Evolutionary conservation across 2,329 filamentous ascomycete genomes (phyloP).

Genomic region (Metarhizium sp.): DNA sequence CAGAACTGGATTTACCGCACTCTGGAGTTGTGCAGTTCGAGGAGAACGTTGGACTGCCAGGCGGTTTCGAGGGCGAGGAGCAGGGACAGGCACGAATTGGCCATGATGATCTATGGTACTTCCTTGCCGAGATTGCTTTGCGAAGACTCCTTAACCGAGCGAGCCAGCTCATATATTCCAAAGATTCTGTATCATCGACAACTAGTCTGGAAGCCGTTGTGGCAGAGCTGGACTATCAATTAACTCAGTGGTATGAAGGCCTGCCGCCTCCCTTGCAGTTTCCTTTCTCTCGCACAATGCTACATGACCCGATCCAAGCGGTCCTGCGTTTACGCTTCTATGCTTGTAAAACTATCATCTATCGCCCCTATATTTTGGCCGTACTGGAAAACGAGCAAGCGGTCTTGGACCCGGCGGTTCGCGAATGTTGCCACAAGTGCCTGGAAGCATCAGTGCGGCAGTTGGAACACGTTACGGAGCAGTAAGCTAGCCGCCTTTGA

Average conservation of each 20-base stretch:
- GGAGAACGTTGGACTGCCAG: slow-evolving; percentile 68
- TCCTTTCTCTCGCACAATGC: slow-evolving; percentile 56
- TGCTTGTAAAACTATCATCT: slow-evolving; percentile 79
- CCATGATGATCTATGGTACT: slow-evolving; percentile 44
- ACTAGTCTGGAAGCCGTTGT: slow-evolving; percentile 20
- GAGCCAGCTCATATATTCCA: slow-evolving; percentile 71
- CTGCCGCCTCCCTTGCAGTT: slow-evolving; percentile 56
- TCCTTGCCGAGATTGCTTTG: slow-evolving; percentile 68
- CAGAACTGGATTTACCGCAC: slow-evolving; percentile 72
- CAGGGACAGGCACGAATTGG: too few relatives aligned
- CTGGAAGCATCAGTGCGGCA: too few relatives aligned
- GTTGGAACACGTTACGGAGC: too few relatives aligned
- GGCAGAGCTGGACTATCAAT: too few relatives aligned
- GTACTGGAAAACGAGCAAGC: too few relatives aligned
- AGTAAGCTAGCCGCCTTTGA: too few relatives aligned
- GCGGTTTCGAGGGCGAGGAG: slow-evolving; percentile 62
- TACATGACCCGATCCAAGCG: slow-evolving; percentile 68
- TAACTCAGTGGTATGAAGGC: too few relatives aligned
- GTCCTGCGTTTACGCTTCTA: slow-evolving; percentile 74
- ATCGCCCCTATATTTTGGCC: slow-evolving; percentile 21
- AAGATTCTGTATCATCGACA: slow-evolving; percentile 61
- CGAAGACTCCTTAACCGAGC: slow-evolving; percentile 68
- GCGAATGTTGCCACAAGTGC: too few relatives aligned
- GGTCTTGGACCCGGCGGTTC: too few relatives aligned
- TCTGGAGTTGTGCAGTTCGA: slow-evolving; percentile 77